phyloP scores from a whole-genome alignment of 345 rosid species.

The Camelina laxa region DNA sequence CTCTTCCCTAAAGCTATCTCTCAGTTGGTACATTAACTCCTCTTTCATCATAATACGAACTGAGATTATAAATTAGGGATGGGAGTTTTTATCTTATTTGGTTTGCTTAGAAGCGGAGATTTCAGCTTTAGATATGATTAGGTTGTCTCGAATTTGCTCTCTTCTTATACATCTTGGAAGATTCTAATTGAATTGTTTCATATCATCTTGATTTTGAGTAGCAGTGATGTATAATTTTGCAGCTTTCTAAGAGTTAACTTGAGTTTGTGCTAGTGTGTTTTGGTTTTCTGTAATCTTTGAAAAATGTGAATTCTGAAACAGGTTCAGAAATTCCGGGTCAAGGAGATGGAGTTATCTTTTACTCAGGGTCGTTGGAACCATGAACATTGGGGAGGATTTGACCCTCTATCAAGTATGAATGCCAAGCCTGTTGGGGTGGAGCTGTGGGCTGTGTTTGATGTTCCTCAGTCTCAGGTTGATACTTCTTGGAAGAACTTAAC shows the following conservation, averaged over 20 bases:
- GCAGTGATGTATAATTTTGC: not conserved
- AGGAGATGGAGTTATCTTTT: constrained; percentile 95
- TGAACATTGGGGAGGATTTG: constrained; percentile 98
- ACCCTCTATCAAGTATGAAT: constrained; percentile 77
- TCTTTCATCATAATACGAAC: not conserved
- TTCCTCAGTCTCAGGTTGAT: constrained; percentile 71
- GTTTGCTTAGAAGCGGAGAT: constrained; percentile 17
- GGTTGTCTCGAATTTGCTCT: constrained; percentile 2
- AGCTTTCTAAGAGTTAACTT: not conserved
- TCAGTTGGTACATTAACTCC: constrained; percentile 65
- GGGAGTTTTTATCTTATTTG: not conserved
- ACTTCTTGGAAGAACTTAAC: constrained; percentile 89
- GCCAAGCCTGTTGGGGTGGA: constrained; percentile 98
- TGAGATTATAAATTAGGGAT: constrained; percentile 2
- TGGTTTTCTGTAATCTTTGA: constrained; percentile 17
- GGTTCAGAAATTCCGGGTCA: constrained; percentile 75
- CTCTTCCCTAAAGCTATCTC: constrained; percentile 97
- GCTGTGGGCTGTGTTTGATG: constrained; percentile 96
- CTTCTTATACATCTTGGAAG: not conserved
- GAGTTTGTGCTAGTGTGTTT: not conserved
- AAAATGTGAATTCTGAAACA: constrained; percentile 38
- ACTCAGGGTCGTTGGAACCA: constrained; percentile 99
- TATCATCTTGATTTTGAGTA: not conserved
- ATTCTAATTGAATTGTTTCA: no score
- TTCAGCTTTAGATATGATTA: constrained; percentile 17